These are phyloP conservation scores for Cantharellus anzutake DNA, from an alignment of 768 basidiomycete species.

Conservation along the genomic window DNA sequence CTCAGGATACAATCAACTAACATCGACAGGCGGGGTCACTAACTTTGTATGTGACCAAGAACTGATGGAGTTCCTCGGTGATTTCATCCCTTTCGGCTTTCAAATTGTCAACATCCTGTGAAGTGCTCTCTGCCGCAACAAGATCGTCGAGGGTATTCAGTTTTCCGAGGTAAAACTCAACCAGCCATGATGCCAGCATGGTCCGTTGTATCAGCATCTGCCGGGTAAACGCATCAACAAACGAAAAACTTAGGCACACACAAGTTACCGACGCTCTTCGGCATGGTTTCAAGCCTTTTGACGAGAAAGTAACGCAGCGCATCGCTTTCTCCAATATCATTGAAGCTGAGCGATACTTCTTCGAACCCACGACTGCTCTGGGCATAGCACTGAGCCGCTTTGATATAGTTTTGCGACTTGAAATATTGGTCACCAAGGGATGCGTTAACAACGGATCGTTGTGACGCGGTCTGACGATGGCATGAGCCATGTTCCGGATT, in stretches of 20 bases:
- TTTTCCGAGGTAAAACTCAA: conserved; percentile 93
- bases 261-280: conserved; percentile 43
- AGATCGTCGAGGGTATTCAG: conserved; percentile 92
- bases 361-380: conserved; percentile 79
- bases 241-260: background rate
- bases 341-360: conserved; percentile 75
- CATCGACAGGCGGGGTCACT: conserved; percentile 7
- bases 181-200: conserved; percentile 97
- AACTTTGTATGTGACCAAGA: conserved; percentile 89
- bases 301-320: conserved; percentile 79
- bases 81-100: conserved; percentile 60
- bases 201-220: conserved; percentile 87
- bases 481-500: background rate
- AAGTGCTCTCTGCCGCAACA: conserved; percentile 66
- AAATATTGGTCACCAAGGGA: conserved; percentile 73
- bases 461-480: conserved; percentile 27
- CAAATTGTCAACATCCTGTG: conserved; percentile 71
- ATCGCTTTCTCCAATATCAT: conserved; percentile 81
- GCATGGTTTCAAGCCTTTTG: conserved; percentile 67
- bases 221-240: background rate
- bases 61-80: conserved; percentile 84
- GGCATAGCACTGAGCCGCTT: conserved; percentile 82
- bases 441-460: conserved; percentile 67
- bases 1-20: background rate
- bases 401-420: conserved; percentile 62